Percentiles rank a stretch among this genome's conserved stretches.
Evolutionary conservation across 1,139 yeast genomes (phyloP).

Genomic region (Pichia sp.): DNA sequence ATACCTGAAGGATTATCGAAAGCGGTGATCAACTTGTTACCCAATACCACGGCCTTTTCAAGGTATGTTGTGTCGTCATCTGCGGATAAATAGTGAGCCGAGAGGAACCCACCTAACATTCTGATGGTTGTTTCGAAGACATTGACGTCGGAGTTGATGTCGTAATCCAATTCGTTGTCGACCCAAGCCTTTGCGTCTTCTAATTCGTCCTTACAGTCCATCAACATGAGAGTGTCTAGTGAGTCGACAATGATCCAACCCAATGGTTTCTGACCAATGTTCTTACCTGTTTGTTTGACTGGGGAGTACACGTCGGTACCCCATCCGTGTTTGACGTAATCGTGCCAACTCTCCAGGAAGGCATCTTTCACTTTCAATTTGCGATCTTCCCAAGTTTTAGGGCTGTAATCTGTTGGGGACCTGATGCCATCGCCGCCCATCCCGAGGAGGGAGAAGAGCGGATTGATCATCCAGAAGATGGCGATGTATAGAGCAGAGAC

Average conservation of each 20-base stretch:
- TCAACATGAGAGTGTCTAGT: slow-evolving; percentile 76
- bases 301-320: slow-evolving; percentile 75
- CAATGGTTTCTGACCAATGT: slow-evolving; percentile 80
- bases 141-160: slow-evolving; percentile 73
- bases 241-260: slow-evolving; percentile 97
- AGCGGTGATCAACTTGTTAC: slow-evolving; percentile 56
- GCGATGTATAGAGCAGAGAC: slow-evolving; percentile 4
- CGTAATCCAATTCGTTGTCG: slow-evolving; percentile 51
- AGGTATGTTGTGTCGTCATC: slow-evolving; percentile 60
- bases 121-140: slow-evolving; percentile 93
- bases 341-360: slow-evolving; percentile 77
- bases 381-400: slow-evolving; percentile 39
- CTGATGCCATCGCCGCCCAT: background rate
- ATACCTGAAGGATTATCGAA: slow-evolving; percentile 65
- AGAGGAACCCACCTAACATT: slow-evolving; percentile 88
- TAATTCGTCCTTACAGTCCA: slow-evolving; percentile 72
- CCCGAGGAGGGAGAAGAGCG: background rate
- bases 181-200: slow-evolving; percentile 75
- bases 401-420: background rate
- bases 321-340: slow-evolving; percentile 79
- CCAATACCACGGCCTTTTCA: slow-evolving; percentile 69
- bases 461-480: slow-evolving; percentile 11
- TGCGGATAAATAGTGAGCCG: slow-evolving; percentile 72
- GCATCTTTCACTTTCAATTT: slow-evolving; percentile 59
- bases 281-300: slow-evolving; percentile 56